Evolutionary conservation across 495 filamentous ascomycete genomes (phyloP), one percentile per base, ranked within the genome.

Genomic region (Immersiella caudata): DNA sequence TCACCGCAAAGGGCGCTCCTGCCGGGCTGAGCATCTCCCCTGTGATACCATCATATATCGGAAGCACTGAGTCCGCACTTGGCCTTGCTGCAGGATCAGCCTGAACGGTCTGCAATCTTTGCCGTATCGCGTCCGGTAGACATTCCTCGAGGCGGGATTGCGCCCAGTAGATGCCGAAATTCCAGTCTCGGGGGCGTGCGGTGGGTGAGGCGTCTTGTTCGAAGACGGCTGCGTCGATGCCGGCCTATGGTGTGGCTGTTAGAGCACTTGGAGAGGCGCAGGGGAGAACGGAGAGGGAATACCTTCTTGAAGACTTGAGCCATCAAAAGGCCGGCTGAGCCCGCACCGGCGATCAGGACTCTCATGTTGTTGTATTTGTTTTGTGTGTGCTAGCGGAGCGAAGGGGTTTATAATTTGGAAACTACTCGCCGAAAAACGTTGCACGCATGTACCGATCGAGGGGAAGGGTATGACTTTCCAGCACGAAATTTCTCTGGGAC

Each of bases 121-220:
- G 2, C 20, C 5, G 2, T 1, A 55, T n/a, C 9, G 9, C 52
- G 52, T 6, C 2, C 2, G 52, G 24, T 6, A 55, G 52, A 22
- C 52, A 55, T 3, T 55, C 52, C 25, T 20, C 52, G 6, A 55
- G 52, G 7, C 74, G 67, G 0, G 71, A 70, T 20, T 76, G 76
- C 2, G 80, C 82, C 84, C 84, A 87, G 68, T 84, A 81, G 11
- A 86, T 70, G 12, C 80, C 79, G 68, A 85, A 80, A 52, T 76
- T 81, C 84, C 84, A 87, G 70, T 86, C 82, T 16, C 82, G 75
- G 6, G 74, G 65, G 20, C 79, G 77, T 9, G 69, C 52, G 35
- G 75, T 69, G 20, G 78, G 65, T 27, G 62, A 72, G 5, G 64
- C 27, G 46, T 81, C 71, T 67, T 79, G 78, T 72, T 86, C 83